Base-by-base conservation (phyloP, 495 filamentous ascomycete genomes). In the Xylaria scruposa region DNA sequence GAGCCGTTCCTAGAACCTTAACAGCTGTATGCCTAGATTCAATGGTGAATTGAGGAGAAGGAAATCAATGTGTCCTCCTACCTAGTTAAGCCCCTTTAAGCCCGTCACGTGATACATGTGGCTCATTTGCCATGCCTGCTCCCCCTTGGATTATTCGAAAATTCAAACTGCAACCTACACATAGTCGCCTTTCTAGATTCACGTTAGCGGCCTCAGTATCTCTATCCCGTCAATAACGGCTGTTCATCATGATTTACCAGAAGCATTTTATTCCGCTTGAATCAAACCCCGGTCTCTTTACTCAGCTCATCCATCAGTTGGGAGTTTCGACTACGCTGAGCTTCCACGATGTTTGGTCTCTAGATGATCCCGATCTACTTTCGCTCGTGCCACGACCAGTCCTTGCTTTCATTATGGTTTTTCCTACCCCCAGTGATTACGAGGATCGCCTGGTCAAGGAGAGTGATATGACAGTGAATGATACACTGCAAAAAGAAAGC, bases 311-410 rank as follows among this genome's bases (percentile, higher is more conserved):
- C 40, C 88, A 90, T 72, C 82, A 87, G 62, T 87, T 94, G 46
- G 92, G 92, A 36, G 84, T 92, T 44, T 83, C 90, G 1, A 65
- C 78, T 62, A 77, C 79, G 31, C 81, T 94, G 29, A 81, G 80
- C 66, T 94, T 94, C 84, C 86, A 91, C 73, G 92, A 94, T 75
- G 88, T 94, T 76, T 92, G 87, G 80, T 88, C 87, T 66, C 87
- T 94, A 77, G 86, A 91, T 75, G 90, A 92, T 13, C 87, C 88
- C 1, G 89, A 91, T 40, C 85, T 91, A 56, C 83, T 93, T 70
- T 84, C 86, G 68, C 86, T 92, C 79, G 84, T 94, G 36, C 91
- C 92, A 4, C 90, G 90, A 17, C 92, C 91, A 47, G 87, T 88
- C 4, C 84, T 89, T 72, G 91, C 91, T 59, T 85, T 94, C 59